Base-by-base conservation (phyloP, 2,329 filamentous ascomycete genomes). In the Decorospora gaudefroyi region DNA sequence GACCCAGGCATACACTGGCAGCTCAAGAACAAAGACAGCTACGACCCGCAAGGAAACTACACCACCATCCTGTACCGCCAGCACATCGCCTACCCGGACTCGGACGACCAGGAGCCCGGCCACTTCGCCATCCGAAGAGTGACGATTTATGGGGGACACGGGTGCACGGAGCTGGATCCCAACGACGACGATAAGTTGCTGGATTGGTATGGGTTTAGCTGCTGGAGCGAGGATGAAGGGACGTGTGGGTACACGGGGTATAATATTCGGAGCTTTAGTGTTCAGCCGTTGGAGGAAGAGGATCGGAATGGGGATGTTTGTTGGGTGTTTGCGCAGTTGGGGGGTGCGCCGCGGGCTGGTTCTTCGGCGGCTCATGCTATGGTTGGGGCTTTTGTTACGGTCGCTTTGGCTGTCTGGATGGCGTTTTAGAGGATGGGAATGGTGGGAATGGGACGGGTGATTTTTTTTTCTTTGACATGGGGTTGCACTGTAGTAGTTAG, bases 1-100 rank as follows among this genome's bases (percentile, higher is more conserved):
- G 23, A 38, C 12, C 16, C 35, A 8, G 35, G 35, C 9, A 39
- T 39, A 6, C 18, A 39, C 36, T 39, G 36, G 36, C 27, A 29
- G 12, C 18, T 39, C 19, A 10, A n/a, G 12, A 39, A 39, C 26
- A 6, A 5, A 1, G 36, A 39, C 13, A 30, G 12, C 3, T 39
- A 30, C 12, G 36, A 39, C 10, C 7, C 16, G 11, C 27, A 29
- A 19, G 26, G n/a, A 12, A 39, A 39, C 6, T 39, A 39, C 26
- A 17, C 36, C 8, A 10, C 18, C 7, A 13, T 39, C 10, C 17
- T 39, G 12, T 39, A 39, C 26, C 36, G 36, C 18, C 27, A 39
- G 10, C 36, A 39, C 9, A 11, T 39, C 19, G 12, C 15, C 18
- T 7, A 30, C 10, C 9, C 36, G 2, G 5, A 10, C 3, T 11